Evolutionary conservation across 306 rosid genomes (phyloP), one percentile per base, ranked within the genome.

Genomic region (Cucumis hystrix): DNA sequence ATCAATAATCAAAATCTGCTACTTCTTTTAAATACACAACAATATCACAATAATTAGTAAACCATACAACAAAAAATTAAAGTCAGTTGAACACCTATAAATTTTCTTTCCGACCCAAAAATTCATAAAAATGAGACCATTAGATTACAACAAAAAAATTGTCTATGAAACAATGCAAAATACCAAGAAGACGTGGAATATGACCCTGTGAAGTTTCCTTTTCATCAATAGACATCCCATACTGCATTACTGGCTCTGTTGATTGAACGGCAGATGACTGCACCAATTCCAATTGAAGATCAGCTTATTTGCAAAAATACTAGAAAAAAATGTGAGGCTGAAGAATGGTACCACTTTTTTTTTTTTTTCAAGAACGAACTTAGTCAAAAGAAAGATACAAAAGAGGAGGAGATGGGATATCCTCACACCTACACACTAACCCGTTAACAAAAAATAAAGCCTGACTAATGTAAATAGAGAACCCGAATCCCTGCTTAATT

Each of bases 101-200:
- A 63, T 63, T 14, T 63, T 3, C 1, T 63, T 30, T 62, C 68
- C 68, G 30, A 30, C 30, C 6, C 37, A 28, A 62, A 63, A 63
- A 63, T 9, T 8, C 10, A 43, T 43, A 40, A 40, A 40, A 40
- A 40, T 40, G 45, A 40, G 57, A 15, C 47, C 40, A 23, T 49
- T 56, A 45, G 37, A 16, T 54, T 43, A 23, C n/a, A 51, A 21
- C 78, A 40, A 58, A 37, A 84, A 77, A 10, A 49, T 56, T 79
- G 15, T 9, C 5, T 62, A 78, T 54, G 58, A 74, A 64, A 82
- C 65, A 55, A 25, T 80, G 77, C 59, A 85, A 37, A 85, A 30
- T 23, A 93, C 98, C 98, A 59, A 95, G 97, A 88, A 95, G 98
- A 74, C 98, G 96, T 1, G 98, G 98, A 85, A 95, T 89, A 79